phyloP scores from a whole-genome alignment of 108 stramenopile genomes.

The Nannochloropsis granulata region DNA sequence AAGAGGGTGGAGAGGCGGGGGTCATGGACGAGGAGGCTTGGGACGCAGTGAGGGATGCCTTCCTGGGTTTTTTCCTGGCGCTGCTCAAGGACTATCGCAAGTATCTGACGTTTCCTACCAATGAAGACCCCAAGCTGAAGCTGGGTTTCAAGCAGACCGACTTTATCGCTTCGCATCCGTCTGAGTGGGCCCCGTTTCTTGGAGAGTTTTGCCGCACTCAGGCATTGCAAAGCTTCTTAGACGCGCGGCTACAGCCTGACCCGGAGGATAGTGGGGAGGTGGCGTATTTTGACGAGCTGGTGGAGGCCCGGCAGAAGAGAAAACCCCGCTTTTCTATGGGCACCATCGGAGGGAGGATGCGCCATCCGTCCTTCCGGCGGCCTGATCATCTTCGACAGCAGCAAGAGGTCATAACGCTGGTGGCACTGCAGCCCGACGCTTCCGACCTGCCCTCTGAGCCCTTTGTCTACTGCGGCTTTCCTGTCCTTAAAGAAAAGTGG shows the following conservation, averaged over 20 bases:
- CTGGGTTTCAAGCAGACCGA: neutral
- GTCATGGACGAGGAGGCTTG: neutral
- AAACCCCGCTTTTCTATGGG: neutral
- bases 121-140: slow-evolving; percentile 8
- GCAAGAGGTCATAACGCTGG: neutral
- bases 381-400: neutral
- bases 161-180: slow-evolving; percentile 2
- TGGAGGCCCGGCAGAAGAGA: slow-evolving; percentile 5
- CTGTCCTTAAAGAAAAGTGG: neutral
- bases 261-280: slow-evolving; percentile 5
- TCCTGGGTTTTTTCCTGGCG: slow-evolving; percentile 31
- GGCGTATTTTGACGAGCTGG: slow-evolving; percentile 1
- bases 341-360: neutral
- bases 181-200: slow-evolving; percentile 1
- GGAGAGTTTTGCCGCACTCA: neutral
- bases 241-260: slow-evolving; percentile 21
- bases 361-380: neutral
- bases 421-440: neutral
- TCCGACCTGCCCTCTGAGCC: neutral
- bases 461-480: neutral
- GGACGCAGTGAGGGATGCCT: slow-evolving; percentile 22
- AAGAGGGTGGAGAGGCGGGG: neutral
- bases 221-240: slow-evolving; percentile 20
- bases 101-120: slow-evolving; percentile 16
- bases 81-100: slow-evolving; percentile 23